Conservation (phyloP, 192 early-diverging fungal genomes). For the Coemansia sp. region DNA sequence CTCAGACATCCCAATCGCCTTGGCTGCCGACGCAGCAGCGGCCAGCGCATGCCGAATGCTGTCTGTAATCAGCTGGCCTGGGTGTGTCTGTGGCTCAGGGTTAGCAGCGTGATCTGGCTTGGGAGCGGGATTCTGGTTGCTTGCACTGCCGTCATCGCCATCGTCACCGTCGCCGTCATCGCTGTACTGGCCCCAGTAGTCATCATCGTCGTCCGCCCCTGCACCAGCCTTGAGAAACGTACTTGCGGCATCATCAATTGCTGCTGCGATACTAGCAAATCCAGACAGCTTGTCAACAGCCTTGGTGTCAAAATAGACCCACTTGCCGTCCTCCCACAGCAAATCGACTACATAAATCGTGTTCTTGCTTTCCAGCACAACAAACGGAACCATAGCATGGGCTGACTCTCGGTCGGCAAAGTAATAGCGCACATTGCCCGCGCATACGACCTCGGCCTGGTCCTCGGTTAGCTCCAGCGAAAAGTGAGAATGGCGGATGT, state of each 20-base stretch:
- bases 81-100: neutral
- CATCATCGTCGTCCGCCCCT: constrained; percentile 1
- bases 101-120: neutral
- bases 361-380: neutral
- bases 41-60: constrained; percentile 18
- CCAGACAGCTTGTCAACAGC: neutral
- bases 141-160: neutral
- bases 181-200: constrained; percentile 35
- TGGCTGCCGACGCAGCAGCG: constrained; percentile 20
- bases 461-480: constrained; percentile 38
- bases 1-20: constrained; percentile 17
- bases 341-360: constrained; percentile 16
- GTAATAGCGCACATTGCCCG: constrained; percentile 11
- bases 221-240: neutral
- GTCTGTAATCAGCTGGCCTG: neutral
- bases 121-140: neutral
- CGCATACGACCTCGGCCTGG: constrained; percentile 22
- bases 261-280: neutral
- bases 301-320: constrained; percentile 29
- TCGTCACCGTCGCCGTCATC: constrained; percentile 7
- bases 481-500: constrained; percentile 36
- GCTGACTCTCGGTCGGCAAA: constrained; percentile 2
- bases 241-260: neutral
- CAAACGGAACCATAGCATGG: constrained; percentile 35
- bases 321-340: constrained; percentile 16